Conservation (phyloP, 2,329 filamentous ascomycete species). For the Fusarium gaditjirri region DNA sequence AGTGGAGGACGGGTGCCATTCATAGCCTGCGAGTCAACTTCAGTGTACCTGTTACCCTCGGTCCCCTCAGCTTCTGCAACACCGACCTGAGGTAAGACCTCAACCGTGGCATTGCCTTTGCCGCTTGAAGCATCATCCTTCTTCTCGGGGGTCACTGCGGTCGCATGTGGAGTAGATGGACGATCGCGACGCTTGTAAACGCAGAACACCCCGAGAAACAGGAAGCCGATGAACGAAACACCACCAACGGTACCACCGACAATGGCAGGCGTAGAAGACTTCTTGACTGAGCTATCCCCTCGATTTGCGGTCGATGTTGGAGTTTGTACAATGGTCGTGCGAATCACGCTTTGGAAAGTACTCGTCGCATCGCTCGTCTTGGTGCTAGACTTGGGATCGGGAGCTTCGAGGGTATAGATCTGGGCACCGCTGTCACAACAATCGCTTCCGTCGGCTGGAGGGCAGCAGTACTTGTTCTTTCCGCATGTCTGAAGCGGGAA, state of each 20-base stretch:
- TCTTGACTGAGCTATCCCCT: background rate
- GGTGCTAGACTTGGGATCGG: background rate
- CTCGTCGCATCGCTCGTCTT: background rate
- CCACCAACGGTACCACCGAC: conserved; percentile 35
- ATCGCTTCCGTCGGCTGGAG: conserved; percentile 10
- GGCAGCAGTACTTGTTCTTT: conserved; percentile 39
- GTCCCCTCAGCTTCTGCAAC: conserved; percentile 12
- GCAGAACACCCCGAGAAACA: conserved; percentile 19
- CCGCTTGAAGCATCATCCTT: background rate
- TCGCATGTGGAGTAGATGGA: background rate
- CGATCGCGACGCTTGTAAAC: conserved; percentile 22
- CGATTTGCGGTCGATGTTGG: background rate
- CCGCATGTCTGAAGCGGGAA: conserved; percentile 19
- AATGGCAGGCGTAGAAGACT: conserved; percentile 16
- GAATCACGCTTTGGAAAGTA: background rate
- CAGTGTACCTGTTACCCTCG: conserved; percentile 14
- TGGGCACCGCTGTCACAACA: conserved; percentile 34
- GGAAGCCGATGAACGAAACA: conserved; percentile 23
- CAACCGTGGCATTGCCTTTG: background rate
- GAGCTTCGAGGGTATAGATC: conserved; percentile 26
- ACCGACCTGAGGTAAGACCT: background rate
- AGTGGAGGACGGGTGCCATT: background rate
- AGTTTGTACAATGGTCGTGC: background rate
- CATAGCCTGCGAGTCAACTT: conserved; percentile 3
- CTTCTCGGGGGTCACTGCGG: background rate